A percentile compares a stretch with the other conserved stretches of the same genome.
These are phyloP conservation scores for Saposhnikovia divaricata DNA, from an alignment of 129 eudicot genomes.

Conservation along the genomic window DNA sequence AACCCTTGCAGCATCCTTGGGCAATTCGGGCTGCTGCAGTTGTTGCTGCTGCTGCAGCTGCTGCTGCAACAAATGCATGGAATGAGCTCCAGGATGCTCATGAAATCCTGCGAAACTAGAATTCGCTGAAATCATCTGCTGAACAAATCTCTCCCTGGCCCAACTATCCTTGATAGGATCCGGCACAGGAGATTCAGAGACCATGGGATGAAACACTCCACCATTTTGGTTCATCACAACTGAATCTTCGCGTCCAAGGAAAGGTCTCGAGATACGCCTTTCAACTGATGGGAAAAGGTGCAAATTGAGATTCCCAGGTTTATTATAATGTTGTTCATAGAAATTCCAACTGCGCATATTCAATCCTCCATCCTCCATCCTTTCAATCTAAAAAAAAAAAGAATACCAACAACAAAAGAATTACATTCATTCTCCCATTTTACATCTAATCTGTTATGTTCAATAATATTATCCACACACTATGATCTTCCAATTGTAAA, in stretches of 20 bases:
- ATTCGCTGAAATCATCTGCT: constrained; percentile 45
- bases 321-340: constrained; percentile 43
- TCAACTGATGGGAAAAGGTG: constrained; percentile 56
- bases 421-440: neutral
- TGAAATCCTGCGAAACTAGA: constrained; percentile 28
- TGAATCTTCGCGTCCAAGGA: constrained; percentile 34
- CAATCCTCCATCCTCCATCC: constrained; percentile 56
- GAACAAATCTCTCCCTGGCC: constrained; percentile 42
- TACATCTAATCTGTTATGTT: neutral
- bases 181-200: constrained; percentile 40
- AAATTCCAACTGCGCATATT: constrained; percentile 74
- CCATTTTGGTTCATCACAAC: constrained; percentile 37
- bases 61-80: constrained; percentile 45
- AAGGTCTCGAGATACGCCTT: constrained; percentile 53
- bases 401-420: constrained; percentile 4
- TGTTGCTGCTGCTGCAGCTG: constrained; percentile 15
- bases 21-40: constrained; percentile 32
- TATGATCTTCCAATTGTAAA: neutral
- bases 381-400: constrained; percentile 13
- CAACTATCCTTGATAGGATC: constrained; percentile 55
- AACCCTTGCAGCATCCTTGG: constrained; percentile 34
- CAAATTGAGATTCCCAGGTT: constrained; percentile 40
- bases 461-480: neutral
- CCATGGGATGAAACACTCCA: constrained; percentile 36
- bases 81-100: constrained; percentile 37